phyloP scores from a whole-genome alignment of 78 protist species.

The Planoprotostelium fungivorum region DNA sequence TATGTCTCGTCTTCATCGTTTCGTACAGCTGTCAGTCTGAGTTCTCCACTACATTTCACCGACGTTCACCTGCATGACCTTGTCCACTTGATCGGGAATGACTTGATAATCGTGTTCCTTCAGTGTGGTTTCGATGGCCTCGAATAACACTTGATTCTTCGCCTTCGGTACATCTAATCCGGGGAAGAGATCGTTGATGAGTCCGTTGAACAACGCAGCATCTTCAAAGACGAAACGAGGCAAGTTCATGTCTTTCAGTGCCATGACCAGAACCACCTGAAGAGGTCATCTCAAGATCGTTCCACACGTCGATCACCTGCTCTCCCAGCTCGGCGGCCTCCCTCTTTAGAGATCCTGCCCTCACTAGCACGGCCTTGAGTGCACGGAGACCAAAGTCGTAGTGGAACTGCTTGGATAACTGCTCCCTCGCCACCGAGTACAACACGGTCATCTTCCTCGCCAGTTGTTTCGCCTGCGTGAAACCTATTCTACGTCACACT shows the following conservation, averaged over 20 bases:
- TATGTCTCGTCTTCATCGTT: slow-evolving; percentile 82
- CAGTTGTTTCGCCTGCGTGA: slow-evolving; percentile 86
- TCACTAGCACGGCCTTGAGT: slow-evolving; percentile 88
- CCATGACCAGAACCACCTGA: slow-evolving; percentile 45
- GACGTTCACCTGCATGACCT: slow-evolving; percentile 26
- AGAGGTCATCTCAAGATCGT: background rate
- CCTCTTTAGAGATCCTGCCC: slow-evolving; percentile 92
- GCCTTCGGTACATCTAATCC: slow-evolving; percentile 57
- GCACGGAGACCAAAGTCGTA: slow-evolving; percentile 99
- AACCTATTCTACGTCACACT: slow-evolving; percentile 7
- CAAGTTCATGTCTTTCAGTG: slow-evolving; percentile 76
- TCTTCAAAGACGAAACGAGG: slow-evolving; percentile 92
- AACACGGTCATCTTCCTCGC: slow-evolving; percentile 91
- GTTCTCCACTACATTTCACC: slow-evolving; percentile 18
- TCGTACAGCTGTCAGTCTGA: slow-evolving; percentile 75
- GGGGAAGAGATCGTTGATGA: slow-evolving; percentile 91
- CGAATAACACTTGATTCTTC: slow-evolving; percentile 7
- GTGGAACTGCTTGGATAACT: slow-evolving; percentile 92
- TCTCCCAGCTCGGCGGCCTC: slow-evolving; percentile 31
- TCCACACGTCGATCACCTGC: slow-evolving; percentile 17
- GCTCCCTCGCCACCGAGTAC: slow-evolving; percentile 91
- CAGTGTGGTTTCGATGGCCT: background rate
- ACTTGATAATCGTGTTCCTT: background rate
- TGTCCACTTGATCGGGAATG: background rate
- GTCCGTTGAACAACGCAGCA: slow-evolving; percentile 70